A percentile compares a stretch with the other conserved stretches of the same genome.
These are phyloP conservation scores for Backusella morwellensis DNA, from an alignment of 192 early-diverging fungal genomes.

Conservation along the genomic window DNA sequence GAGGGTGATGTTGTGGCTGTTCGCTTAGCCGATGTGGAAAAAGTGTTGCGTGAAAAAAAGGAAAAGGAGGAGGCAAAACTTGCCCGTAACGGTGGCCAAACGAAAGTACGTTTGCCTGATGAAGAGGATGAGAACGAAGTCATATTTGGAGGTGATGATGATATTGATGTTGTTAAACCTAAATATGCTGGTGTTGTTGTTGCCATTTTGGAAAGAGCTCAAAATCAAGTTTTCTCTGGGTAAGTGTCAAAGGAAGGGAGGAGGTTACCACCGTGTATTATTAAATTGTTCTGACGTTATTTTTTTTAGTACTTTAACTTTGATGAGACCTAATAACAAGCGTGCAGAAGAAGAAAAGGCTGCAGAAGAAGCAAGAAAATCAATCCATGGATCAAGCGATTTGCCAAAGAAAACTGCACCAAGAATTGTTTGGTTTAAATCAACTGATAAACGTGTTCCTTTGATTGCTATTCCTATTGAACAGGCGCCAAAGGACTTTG, in stretches of 20 bases:
- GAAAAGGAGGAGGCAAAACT: conserved; percentile 58
- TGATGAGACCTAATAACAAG: conserved; percentile 41
- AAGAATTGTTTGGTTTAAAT: conserved; percentile 77
- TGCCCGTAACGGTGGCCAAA: conserved; percentile 45
- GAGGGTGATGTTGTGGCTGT: conserved; percentile 83
- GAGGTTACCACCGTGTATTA: background rate
- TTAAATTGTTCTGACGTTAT: background rate
- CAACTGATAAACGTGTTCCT: conserved; percentile 79
- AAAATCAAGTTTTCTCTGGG: conserved; percentile 58
- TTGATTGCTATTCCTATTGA: conserved; percentile 74
- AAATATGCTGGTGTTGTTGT: conserved; percentile 57
- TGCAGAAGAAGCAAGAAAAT: conserved; percentile 30
- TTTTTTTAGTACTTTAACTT: conserved; percentile 27
- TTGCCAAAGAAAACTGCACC: conserved; percentile 46
- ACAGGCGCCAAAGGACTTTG: conserved; percentile 64
- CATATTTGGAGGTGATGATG: conserved; percentile 44
- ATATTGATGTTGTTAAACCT: conserved; percentile 51
- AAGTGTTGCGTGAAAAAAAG: conserved; percentile 52
- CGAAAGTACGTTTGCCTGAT: conserved; percentile 46
- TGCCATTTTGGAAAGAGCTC: conserved; percentile 55
- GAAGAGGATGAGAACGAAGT: conserved; percentile 52
- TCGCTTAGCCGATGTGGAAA: conserved; percentile 62
- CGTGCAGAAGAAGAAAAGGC: conserved; percentile 38
- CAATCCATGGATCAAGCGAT: conserved; percentile 27
- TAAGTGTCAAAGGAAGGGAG: background rate